These are phyloP conservation scores for Mallotus japonicus DNA, from an alignment of 441 rosid genomes.

Conservation along the genomic window DNA sequence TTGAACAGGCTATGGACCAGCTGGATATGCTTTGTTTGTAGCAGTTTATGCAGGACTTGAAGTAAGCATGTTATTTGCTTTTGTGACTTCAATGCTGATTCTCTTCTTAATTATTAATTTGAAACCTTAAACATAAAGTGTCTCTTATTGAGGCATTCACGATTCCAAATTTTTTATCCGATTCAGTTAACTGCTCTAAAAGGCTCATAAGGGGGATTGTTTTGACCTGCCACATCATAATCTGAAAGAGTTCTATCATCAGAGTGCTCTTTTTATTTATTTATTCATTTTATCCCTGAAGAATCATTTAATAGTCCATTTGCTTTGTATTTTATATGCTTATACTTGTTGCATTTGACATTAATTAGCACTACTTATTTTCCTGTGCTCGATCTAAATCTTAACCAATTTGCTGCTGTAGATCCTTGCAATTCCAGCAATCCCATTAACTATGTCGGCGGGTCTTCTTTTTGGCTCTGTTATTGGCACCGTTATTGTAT, in stretches of 20 bases:
- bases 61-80: constrained; percentile 41
- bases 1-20: constrained; percentile 77
- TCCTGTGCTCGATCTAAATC: constrained; percentile 2
- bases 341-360: not conserved
- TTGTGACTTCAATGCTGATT: constrained; percentile 9
- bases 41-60: constrained; percentile 92
- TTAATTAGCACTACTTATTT: not conserved
- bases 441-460: constrained; percentile 97
- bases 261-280: not conserved
- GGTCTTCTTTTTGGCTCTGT: constrained; percentile 96
- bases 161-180: not conserved
- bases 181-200: not conserved
- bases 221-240: not conserved
- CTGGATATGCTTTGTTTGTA: constrained; percentile 89
- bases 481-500: constrained; percentile 87
- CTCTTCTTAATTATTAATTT: not conserved
- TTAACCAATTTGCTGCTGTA: constrained; percentile 25
- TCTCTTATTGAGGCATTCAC: too few relatives aligned
- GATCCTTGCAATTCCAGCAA: constrained; percentile 97
- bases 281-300: not conserved
- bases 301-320: not conserved
- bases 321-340: not conserved
- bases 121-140: too few relatives aligned
- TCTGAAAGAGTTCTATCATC: not conserved
- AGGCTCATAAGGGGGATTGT: not conserved